Conservation (phyloP, 371 early-diverging fungal species). For the Dinochytrium kinnereticum region DNA sequence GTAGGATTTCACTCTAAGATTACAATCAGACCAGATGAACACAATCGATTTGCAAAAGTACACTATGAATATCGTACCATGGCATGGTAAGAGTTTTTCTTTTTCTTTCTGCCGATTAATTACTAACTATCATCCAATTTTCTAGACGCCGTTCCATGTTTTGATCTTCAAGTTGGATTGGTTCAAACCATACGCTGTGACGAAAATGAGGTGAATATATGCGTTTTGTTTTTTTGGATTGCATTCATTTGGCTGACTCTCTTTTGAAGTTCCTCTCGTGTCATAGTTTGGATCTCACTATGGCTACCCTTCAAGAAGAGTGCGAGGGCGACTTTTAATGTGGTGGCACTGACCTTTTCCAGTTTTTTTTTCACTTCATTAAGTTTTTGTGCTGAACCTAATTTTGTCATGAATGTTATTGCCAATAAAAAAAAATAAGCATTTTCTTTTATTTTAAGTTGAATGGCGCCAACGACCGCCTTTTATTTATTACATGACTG, state of each 20-base stretch:
- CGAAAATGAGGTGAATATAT: conserved; percentile 8
- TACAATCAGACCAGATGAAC: too few relatives aligned
- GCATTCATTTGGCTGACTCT: not conserved
- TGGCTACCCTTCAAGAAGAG: not conserved
- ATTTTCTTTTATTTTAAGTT: too few relatives aligned
- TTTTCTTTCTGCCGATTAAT: not conserved
- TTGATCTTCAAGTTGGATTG: conserved; percentile 29
- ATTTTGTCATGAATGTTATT: too few relatives aligned
- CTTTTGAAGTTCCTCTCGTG: conserved; percentile 10
- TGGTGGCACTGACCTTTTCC: not conserved
- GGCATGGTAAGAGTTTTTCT: not conserved
- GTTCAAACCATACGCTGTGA: conserved; percentile 23
- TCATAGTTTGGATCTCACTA: conserved; percentile 14
- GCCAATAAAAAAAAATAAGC: too few relatives aligned
- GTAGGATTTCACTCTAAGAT: too few relatives aligned
- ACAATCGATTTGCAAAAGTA: conserved; percentile 4
- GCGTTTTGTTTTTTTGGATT: not conserved
- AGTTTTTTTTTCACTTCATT: not conserved
- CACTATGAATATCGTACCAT: conserved; percentile 29
- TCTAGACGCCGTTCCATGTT: conserved; percentile 28
- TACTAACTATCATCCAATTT: not conserved
- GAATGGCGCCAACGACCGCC: too few relatives aligned
- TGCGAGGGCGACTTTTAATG: conserved; percentile 2
- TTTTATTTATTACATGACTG: too few relatives aligned
- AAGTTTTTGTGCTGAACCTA: too few relatives aligned